Base-by-base conservation (phyloP, 1,284 basidiomycete species). In the Meira nashicola region DNA sequence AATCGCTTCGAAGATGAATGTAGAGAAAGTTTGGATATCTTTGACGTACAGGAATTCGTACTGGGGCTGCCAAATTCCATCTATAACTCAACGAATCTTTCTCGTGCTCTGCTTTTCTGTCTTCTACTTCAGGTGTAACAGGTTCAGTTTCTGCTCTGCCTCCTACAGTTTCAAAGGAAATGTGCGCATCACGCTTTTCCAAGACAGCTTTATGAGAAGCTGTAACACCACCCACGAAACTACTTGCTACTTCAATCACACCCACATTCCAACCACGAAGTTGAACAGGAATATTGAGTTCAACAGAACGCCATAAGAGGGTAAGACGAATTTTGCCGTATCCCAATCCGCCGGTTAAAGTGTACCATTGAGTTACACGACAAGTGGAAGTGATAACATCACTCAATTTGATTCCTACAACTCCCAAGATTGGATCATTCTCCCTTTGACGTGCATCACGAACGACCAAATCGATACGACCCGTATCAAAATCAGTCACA, bases 201-300 rank as follows among this genome's bases (percentile, higher is more conserved):
- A 23, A 9, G 3, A 39, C 14, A 7, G 40, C 41, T n/a, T 44
- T 49, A 12, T 17, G 51, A 25, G 17, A 17, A 4, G 43, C 43
- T 6, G 60, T 57, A n/a, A 69, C 41, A 10, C 67, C 67, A 7
- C 54, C 51, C 6, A 66, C 65, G 41, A 63, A 64, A 59, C 63
- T 48, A 33, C 55, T 62, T 11, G 54, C 60, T 2, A 76, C 47
- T 51, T 74, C 68, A 12, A 76, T 51, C 7, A 71, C 51, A 25
- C 73, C 73, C 3, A 76, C 54, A 40, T 73, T 71, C 73, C 73
- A 76, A 1, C 73, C 73, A 15, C 63, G 58, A 41, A 76, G 54
- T 17, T 70, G 64, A n/a, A 59, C 57, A 1, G 73, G 73, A 12
- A 74, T 61, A 5, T 58, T 59, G 5, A 73, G 40, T 57, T 73